Conservation (phyloP, 306 rosid genomes). For the Rosa chinensis region DNA sequence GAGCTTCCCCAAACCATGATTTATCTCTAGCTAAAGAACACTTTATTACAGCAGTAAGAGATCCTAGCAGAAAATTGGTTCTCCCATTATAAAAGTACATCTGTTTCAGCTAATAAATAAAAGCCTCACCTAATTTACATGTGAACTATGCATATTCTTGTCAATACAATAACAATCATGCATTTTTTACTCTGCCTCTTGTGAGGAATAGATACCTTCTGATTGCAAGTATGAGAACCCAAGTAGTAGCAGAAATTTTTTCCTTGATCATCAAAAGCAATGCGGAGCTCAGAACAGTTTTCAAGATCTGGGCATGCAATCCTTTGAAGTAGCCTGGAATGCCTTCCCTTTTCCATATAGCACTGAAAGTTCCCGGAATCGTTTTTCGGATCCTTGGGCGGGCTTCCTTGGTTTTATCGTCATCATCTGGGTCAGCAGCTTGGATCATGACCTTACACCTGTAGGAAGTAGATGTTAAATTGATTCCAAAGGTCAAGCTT, state of each 20-base stretch:
- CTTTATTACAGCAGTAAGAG: slow-evolving; percentile 12
- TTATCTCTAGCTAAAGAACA: not conserved
- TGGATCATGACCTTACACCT: slow-evolving; percentile 99
- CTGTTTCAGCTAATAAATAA: slow-evolving; percentile 9
- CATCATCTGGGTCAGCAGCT: slow-evolving; percentile 67
- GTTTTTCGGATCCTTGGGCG: slow-evolving; percentile 51
- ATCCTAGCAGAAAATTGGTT: slow-evolving; percentile 14
- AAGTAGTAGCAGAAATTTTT: slow-evolving; percentile 77
- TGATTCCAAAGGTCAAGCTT: slow-evolving; percentile 23
- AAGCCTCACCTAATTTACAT: slow-evolving; percentile 22
- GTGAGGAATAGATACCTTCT: slow-evolving; percentile 65
- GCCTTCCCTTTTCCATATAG: slow-evolving; percentile 92
- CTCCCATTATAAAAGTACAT: not conserved
- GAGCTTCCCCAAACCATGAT: slow-evolving; percentile 6
- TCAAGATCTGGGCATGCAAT: slow-evolving; percentile 91
- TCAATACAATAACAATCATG: slow-evolving; percentile 22
- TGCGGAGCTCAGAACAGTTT: slow-evolving; percentile 96
- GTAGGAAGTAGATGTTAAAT: slow-evolving; percentile 18
- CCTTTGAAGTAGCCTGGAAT: slow-evolving; percentile 85
- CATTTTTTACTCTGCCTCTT: slow-evolving; percentile 44
- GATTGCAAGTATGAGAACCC: slow-evolving; percentile 86
- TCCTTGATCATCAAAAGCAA: slow-evolving; percentile 98
- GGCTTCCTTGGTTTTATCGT: slow-evolving; percentile 31
- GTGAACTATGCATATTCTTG: not conserved
- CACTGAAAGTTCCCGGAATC: slow-evolving; percentile 43